Conservation (phyloP, 148 eudicot species). For the Polygonum maritimum region DNA sequence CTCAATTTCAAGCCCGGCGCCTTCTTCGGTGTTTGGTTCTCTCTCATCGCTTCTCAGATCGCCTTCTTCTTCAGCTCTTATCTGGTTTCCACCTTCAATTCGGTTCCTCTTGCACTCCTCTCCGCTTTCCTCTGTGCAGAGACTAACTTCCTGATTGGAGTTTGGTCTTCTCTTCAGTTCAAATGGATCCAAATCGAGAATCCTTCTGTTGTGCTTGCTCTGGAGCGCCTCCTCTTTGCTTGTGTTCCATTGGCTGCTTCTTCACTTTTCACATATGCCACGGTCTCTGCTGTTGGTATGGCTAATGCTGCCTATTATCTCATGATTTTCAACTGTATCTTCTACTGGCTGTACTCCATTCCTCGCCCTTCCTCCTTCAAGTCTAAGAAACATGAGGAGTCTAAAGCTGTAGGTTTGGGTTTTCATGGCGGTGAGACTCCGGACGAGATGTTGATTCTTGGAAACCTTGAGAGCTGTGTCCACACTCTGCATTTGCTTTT, state of each 20-base stretch:
- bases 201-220: slow-evolving; percentile 60
- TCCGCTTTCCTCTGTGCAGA: slow-evolving; percentile 42
- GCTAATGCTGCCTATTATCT: slow-evolving; percentile 61
- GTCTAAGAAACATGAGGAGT: slow-evolving; percentile 27
- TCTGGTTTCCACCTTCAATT: slow-evolving; percentile 39
- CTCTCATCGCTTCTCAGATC: slow-evolving; percentile 64
- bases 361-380: slow-evolving; percentile 78
- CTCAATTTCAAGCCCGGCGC: slow-evolving; percentile 71
- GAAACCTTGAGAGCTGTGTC: slow-evolving; percentile 67
- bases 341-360: slow-evolving; percentile 79
- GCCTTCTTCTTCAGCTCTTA: slow-evolving; percentile 63
- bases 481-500: slow-evolving; percentile 61
- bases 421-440: slow-evolving; percentile 74
- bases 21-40: slow-evolving; percentile 78
- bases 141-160: slow-evolving; percentile 65
- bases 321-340: slow-evolving; percentile 54
- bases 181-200: slow-evolving; percentile 87
- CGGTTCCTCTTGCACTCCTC: slow-evolving; percentile 36
- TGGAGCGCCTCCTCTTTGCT: slow-evolving; percentile 75
- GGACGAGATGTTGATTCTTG: slow-evolving; percentile 51
- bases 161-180: slow-evolving; percentile 94
- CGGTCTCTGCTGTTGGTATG: slow-evolving; percentile 83
- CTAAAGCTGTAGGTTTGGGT: slow-evolving; percentile 7
- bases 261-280: slow-evolving; percentile 68
- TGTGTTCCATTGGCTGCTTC: slow-evolving; percentile 53